phyloP scores from a whole-genome alignment of 495 filamentous ascomycete species.

The Hypoxylon subgilvum region DNA sequence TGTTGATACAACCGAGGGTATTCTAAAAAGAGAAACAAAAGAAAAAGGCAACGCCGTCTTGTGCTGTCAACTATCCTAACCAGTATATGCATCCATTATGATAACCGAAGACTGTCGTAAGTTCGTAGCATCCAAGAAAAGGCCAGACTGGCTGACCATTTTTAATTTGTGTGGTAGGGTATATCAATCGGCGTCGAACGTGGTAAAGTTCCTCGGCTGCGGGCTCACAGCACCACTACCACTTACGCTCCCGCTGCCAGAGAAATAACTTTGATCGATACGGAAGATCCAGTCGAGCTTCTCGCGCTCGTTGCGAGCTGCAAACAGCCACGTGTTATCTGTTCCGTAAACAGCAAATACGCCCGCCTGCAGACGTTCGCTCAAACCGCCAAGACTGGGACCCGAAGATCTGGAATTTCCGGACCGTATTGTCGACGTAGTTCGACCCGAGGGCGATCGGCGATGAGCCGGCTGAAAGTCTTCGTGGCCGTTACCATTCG shows the following conservation, averaged over 20 bases:
- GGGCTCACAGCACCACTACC: constrained; percentile 43
- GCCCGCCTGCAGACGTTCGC: constrained; percentile 64
- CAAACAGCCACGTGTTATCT: constrained; percentile 94
- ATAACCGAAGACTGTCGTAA: constrained; percentile 32
- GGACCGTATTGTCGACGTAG: constrained; percentile 44
- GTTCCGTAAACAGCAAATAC: constrained; percentile 94
- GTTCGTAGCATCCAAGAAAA: constrained; percentile 29
- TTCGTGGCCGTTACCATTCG: constrained; percentile 15
- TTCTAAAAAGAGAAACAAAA: constrained; percentile 26
- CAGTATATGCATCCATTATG: constrained; percentile 38
- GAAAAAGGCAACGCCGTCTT: constrained; percentile 27
- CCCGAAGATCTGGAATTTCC: constrained; percentile 35
- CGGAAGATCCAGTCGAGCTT: constrained; percentile 94
- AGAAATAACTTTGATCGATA: constrained; percentile 65
- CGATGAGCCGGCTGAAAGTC: constrained; percentile 42
- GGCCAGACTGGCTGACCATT: constrained; percentile 10
- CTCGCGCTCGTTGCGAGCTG: constrained; percentile 81
- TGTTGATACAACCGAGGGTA: constrained; percentile 25
- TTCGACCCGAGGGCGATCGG: constrained; percentile 38
- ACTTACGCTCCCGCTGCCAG: constrained; percentile 38
- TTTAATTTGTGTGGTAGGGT: constrained; percentile 16
- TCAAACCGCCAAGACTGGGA: constrained; percentile 49
- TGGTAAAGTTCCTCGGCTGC: constrained; percentile 28
- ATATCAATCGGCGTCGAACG: constrained; percentile 18
- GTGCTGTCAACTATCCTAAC: constrained; percentile 37